A percentile compares a stretch with the other conserved stretches of the same genome.
Evolutionary conservation across 2,329 filamentous ascomycete genomes (phyloP).

Genomic region (Fusarium ambrosium): DNA sequence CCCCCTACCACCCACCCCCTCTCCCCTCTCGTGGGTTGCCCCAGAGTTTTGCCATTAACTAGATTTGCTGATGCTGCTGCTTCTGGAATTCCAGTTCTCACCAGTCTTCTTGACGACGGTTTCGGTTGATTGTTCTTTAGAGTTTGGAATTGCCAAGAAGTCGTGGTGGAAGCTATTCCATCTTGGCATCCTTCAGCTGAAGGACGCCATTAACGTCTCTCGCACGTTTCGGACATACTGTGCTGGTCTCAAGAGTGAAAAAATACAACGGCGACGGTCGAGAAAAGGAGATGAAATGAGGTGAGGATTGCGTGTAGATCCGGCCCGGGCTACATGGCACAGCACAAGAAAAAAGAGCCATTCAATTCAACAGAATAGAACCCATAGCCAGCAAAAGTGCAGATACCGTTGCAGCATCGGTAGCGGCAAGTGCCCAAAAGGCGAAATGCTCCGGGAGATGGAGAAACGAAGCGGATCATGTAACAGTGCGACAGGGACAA

Average conservation of each 20-base stretch:
- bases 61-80: constrained; percentile 9
- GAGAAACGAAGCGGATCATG: constrained; percentile 3
- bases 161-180: constrained; percentile 11
- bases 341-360: background rate
- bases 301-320: constrained; percentile 17
- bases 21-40: background rate
- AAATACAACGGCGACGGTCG: constrained; percentile 10
- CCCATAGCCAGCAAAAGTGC: background rate
- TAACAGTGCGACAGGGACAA: constrained; percentile 16
- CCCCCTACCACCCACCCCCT: background rate
- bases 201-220: background rate
- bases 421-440: constrained; percentile 36
- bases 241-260: background rate
- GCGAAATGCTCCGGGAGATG: constrained; percentile 29
- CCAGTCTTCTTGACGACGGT: constrained; percentile 7
- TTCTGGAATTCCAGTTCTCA: constrained; percentile 22
- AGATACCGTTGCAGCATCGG: constrained; percentile 34
- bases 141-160: constrained; percentile 20
- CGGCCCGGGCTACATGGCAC: constrained; percentile 16
- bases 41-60: constrained; percentile 3
- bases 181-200: constrained; percentile 15
- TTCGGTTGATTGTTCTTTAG: constrained; percentile 12
- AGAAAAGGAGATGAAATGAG: constrained; percentile 15
- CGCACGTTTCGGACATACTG: constrained; percentile 19
- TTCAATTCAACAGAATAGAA: background rate